Conservation (phyloP, 2,329 filamentous ascomycete species). For the Mycogone perniciosa region DNA sequence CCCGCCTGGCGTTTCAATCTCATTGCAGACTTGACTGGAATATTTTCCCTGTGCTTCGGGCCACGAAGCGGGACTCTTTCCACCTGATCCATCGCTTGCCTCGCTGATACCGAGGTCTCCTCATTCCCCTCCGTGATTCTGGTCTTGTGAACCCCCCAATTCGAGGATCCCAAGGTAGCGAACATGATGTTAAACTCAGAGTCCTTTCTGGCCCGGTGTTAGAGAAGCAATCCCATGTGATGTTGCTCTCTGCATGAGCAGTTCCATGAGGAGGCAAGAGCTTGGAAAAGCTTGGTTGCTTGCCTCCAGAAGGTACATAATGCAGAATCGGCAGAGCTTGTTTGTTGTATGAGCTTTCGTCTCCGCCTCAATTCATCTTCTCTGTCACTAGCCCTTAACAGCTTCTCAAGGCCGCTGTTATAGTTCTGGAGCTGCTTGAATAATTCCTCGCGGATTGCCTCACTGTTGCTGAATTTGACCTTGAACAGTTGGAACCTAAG, state of each 20-base stretch:
- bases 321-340: conserved; percentile 8
- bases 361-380: conserved; percentile 8
- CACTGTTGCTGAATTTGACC: conserved; percentile 20
- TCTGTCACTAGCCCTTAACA: conserved; percentile 17
- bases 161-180: not conserved
- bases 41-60: not conserved
- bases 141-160: conserved; percentile 6
- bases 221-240: conserved; percentile 18
- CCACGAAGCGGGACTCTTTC: not conserved
- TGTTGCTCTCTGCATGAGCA: conserved; percentile 19
- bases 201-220: conserved; percentile 17
- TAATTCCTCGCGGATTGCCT: conserved; percentile 14
- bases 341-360: conserved; percentile 1
- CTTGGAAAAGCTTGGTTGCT: conserved; percentile 19
- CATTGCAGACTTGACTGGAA: not conserved
- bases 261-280: conserved; percentile 18
- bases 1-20: not conserved
- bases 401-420: conserved; percentile 18
- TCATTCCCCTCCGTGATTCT: not conserved
- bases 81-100: not conserved
- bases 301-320: conserved; percentile 22
- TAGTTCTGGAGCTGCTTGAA: conserved; percentile 19
- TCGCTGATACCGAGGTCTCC: not conserved
- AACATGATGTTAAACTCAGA: conserved; percentile 18
- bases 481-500: conserved; percentile 14